Evolutionary conservation across 2,329 filamentous ascomycete species (phyloP).

Genomic region (Colletotrichum limetticola): DNA sequence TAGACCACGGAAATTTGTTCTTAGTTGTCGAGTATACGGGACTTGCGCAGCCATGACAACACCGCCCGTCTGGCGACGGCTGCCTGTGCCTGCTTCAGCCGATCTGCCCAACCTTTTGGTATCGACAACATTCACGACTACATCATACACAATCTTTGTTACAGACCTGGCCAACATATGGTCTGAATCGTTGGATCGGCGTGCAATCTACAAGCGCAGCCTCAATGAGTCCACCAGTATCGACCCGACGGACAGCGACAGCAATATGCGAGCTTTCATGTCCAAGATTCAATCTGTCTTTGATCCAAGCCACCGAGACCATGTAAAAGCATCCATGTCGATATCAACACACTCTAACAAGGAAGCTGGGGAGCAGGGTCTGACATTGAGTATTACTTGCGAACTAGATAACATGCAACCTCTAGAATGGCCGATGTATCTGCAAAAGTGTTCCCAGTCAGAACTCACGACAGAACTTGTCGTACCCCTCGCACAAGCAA

Average conservation of each 20-base stretch:
- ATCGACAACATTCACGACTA: constrained; percentile 63
- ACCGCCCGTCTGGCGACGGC: constrained; percentile 56
- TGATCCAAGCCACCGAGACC: constrained; percentile 56
- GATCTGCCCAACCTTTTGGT: constrained; percentile 71
- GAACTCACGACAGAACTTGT: constrained; percentile 60
- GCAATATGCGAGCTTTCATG: constrained; percentile 75
- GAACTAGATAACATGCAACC: constrained; percentile 72
- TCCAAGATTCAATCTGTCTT: constrained; percentile 67
- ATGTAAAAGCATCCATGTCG: constrained; percentile 56
- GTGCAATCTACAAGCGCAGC: constrained; percentile 71
- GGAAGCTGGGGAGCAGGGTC: constrained; percentile 51
- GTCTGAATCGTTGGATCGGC: constrained; percentile 71
- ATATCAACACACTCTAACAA: constrained; percentile 49
- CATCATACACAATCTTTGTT: constrained; percentile 72
- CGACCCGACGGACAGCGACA: constrained; percentile 75
- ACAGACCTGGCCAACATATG: constrained; percentile 82
- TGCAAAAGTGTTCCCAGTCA: constrained; percentile 58
- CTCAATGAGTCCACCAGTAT: constrained; percentile 74
- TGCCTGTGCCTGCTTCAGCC: constrained; percentile 52
- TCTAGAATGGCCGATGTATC: constrained; percentile 72
- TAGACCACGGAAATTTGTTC: neutral
- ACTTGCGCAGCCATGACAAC: constrained; percentile 41
- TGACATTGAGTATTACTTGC: constrained; percentile 66
- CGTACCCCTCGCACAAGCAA: constrained; percentile 61
- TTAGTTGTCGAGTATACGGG: neutral